A percentile compares a stretch with the other conserved stretches of the same genome.
Evolutionary conservation across 306 rosid genomes (phyloP).

Genomic region (Biancaea sappan): DNA sequence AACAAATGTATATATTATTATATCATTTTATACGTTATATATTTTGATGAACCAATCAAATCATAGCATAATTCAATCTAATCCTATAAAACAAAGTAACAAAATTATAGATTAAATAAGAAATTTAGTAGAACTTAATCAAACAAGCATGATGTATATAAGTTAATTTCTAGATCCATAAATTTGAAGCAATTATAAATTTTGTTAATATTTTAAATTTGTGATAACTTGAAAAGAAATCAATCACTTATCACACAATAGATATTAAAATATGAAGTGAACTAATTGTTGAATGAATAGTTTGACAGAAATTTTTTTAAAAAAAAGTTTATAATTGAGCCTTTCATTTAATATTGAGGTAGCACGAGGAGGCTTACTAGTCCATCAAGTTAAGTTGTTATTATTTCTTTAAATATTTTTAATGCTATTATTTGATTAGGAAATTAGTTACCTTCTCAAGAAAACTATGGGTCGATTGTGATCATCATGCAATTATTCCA

Average conservation of each 20-base stretch:
- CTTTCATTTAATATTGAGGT: background rate
- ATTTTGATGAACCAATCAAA: too few relatives aligned
- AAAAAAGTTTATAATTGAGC: background rate
- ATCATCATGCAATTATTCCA: conserved; percentile 41
- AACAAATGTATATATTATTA: too few relatives aligned
- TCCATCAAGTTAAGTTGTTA: background rate
- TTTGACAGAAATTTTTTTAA: too few relatives aligned
- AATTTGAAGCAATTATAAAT: background rate
- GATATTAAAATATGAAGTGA: too few relatives aligned
- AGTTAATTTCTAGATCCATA: background rate
- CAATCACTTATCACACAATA: too few relatives aligned
- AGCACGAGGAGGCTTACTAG: background rate
- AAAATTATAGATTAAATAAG: background rate
- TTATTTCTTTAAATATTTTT: background rate
- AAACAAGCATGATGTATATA: background rate
- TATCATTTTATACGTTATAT: too few relatives aligned
- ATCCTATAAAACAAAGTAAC: background rate
- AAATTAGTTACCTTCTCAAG: background rate
- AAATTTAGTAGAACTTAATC: background rate
- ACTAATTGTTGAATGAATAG: too few relatives aligned
- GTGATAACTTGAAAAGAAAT: background rate
- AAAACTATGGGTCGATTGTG: conserved; percentile 33
- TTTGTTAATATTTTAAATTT: background rate
- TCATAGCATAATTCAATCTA: too few relatives aligned
- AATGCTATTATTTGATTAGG: background rate